A percentile compares a stretch with the other conserved stretches of the same genome.
These are phyloP conservation scores for Solanum chmielewskii DNA, from an alignment of 257 asterid genomes.

Conservation along the genomic window DNA sequence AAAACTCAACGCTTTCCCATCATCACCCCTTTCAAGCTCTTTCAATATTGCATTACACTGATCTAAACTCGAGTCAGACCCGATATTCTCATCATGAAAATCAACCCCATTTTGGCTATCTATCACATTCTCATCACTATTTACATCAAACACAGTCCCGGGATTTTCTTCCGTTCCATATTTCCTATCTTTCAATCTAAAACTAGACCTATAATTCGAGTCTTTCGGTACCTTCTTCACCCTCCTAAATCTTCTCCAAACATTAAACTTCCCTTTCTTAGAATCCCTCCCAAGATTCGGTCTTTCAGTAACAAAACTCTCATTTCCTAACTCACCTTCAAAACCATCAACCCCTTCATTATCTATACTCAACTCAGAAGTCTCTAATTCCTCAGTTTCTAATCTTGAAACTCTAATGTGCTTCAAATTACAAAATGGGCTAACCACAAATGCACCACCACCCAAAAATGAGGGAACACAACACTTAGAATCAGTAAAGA, in stretches of 20 bases:
- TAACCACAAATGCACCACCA: slow-evolving; percentile 28
- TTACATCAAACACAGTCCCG: slow-evolving; percentile 2
- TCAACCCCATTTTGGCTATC: slow-evolving; percentile 11
- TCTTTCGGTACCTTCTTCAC: slow-evolving; percentile 11
- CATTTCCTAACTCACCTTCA: slow-evolving; percentile 18
- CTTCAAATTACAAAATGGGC: slow-evolving; percentile 36
- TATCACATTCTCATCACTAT: background rate
- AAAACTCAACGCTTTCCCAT: slow-evolving; percentile 37
- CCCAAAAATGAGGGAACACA: slow-evolving; percentile 34
- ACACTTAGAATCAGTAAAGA: slow-evolving; percentile 16
- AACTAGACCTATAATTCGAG: slow-evolving; percentile 8
- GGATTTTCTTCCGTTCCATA: slow-evolving; percentile 13
- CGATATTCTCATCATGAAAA: slow-evolving; percentile 10
- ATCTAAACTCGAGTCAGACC: slow-evolving; percentile 27
- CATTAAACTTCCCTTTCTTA: slow-evolving; percentile 17
- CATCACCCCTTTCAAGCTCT: slow-evolving; percentile 42
- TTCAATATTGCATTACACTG: slow-evolving; percentile 52
- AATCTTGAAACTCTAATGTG: slow-evolving; percentile 41
- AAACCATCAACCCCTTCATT: slow-evolving; percentile 1
- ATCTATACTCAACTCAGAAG: slow-evolving; percentile 14
- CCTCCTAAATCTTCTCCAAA: slow-evolving; percentile 43
- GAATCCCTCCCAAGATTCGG: slow-evolving; percentile 7
- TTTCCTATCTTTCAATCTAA: background rate
- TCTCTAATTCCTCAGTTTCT: slow-evolving; percentile 29
- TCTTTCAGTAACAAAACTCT: slow-evolving; percentile 16